A percentile compares a stretch with the other conserved stretches of the same genome.
phyloP scores from a whole-genome alignment of 2,329 filamentous ascomycete species.

The Microascus cirrosus region DNA sequence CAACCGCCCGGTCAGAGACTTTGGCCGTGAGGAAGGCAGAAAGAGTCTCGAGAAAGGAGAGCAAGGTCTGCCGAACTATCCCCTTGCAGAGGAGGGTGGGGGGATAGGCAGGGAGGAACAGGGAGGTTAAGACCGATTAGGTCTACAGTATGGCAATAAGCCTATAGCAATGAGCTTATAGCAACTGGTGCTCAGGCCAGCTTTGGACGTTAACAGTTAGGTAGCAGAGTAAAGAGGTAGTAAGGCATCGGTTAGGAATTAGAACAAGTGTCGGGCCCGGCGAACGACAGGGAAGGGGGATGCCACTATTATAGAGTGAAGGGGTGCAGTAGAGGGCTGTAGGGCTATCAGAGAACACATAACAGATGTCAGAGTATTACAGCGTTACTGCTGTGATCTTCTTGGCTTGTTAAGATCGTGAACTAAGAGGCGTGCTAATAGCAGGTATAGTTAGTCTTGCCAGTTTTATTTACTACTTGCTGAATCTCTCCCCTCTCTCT shows the following conservation, averaged over 20 bases:
- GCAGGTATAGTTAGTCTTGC: no score
- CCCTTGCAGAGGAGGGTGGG: slow-evolving; percentile 25
- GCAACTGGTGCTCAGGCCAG: not conserved
- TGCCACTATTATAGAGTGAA: no score
- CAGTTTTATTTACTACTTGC: no score
- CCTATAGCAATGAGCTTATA: slow-evolving; percentile 13
- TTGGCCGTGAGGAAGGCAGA: slow-evolving; percentile 34
- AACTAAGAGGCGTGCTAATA: no score
- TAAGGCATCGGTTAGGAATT: slow-evolving; percentile 21
- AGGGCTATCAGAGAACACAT: no score
- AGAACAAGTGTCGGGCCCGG: no score
- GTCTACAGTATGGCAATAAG: slow-evolving; percentile 30
- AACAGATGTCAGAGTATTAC: no score
- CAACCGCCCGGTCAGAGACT: slow-evolving; percentile 29
- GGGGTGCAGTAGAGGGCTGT: no score
- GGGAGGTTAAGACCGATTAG: slow-evolving; percentile 18
- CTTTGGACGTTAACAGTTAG: not conserved
- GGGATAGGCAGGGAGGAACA: slow-evolving; percentile 26
- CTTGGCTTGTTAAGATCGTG: no score
- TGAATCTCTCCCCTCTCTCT: no score
- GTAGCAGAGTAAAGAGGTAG: slow-evolving; percentile 17
- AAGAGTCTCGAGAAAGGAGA: slow-evolving; percentile 23
- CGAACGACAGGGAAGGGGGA: no score
- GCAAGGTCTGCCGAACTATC: slow-evolving; percentile 21
- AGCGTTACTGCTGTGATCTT: no score